These are phyloP conservation scores for Ascocoryne sarcoides DNA, from an alignment of 2,329 filamentous ascomycete genomes.

Conservation along the genomic window DNA sequence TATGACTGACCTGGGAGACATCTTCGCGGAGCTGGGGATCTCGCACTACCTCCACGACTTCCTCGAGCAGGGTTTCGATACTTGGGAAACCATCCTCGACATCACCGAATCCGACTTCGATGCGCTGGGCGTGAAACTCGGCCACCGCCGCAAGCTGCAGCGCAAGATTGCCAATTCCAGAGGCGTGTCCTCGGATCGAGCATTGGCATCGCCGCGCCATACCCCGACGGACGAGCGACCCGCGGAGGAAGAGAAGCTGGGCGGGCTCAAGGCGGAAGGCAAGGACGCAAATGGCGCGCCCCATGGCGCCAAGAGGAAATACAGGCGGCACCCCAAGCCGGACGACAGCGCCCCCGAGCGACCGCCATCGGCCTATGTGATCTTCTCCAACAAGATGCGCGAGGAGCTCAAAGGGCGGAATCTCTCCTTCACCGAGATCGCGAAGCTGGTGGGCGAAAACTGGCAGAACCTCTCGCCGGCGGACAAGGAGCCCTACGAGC, in stretches of 20 bases:
- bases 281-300: slow-evolving; percentile 36
- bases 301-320: slow-evolving; percentile 57
- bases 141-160: slow-evolving; percentile 80
- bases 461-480: slow-evolving; percentile 63
- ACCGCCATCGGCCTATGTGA: slow-evolving; percentile 73
- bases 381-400: slow-evolving; percentile 78
- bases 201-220: slow-evolving; percentile 30
- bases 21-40: slow-evolving; percentile 69
- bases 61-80: slow-evolving; percentile 72
- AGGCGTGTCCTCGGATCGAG: slow-evolving; percentile 39
- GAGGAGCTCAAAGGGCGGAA: slow-evolving; percentile 70
- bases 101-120: slow-evolving; percentile 79
- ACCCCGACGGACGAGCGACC: slow-evolving; percentile 50
- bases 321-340: slow-evolving; percentile 69
- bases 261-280: slow-evolving; percentile 35
- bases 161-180: slow-evolving; percentile 68
- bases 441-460: slow-evolving; percentile 71
- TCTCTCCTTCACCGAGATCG: slow-evolving; percentile 74
- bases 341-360: slow-evolving; percentile 75
- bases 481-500: slow-evolving; percentile 66
- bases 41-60: slow-evolving; percentile 67
- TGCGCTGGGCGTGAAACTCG: slow-evolving; percentile 67
- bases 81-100: slow-evolving; percentile 75
- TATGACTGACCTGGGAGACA: slow-evolving; percentile 48
- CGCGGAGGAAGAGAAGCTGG: slow-evolving; percentile 43